A percentile compares a stretch with the other conserved stretches of the same genome.
Conservation (phyloP, 2,329 filamentous ascomycete genomes). For the Tolypocladium endophyticum region DNA sequence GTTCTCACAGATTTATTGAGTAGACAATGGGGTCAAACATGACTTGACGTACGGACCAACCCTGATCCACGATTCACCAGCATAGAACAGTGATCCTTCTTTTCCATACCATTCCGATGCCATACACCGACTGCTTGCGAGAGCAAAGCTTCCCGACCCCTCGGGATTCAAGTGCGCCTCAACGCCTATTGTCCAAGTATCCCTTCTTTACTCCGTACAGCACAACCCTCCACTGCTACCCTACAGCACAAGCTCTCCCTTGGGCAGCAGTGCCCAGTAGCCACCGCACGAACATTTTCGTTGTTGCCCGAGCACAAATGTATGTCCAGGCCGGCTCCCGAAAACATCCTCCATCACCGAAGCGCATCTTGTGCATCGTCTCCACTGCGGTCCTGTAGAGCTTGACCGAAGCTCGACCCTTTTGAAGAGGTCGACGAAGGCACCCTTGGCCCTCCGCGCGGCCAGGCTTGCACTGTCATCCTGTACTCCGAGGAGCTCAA, state of each 20-base stretch:
- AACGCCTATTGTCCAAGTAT: not conserved
- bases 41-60: not conserved
- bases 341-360: constrained; percentile 54
- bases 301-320: constrained; percentile 44
- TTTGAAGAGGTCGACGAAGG: constrained; percentile 46
- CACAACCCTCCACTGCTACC: no score
- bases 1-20: not conserved
- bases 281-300: constrained; percentile 45
- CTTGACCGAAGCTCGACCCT: constrained; percentile 37
- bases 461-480: constrained; percentile 41
- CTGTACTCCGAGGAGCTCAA: constrained; percentile 55
- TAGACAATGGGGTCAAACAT: not conserved
- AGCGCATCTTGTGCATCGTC: constrained; percentile 44
- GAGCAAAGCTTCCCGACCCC: not conserved
- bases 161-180: not conserved
- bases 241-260: constrained; percentile 15
- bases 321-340: constrained; percentile 35
- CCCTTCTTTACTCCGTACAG: no score
- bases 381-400: constrained; percentile 18
- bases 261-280: constrained; percentile 35
- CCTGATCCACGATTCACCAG: not conserved
- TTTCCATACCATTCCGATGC: not conserved
- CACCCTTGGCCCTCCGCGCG: constrained; percentile 22
- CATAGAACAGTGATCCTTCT: no score
- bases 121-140: not conserved